These are phyloP conservation scores for Pogostemon cablin DNA, from an alignment of 257 asterid species.

Conservation along the genomic window DNA sequence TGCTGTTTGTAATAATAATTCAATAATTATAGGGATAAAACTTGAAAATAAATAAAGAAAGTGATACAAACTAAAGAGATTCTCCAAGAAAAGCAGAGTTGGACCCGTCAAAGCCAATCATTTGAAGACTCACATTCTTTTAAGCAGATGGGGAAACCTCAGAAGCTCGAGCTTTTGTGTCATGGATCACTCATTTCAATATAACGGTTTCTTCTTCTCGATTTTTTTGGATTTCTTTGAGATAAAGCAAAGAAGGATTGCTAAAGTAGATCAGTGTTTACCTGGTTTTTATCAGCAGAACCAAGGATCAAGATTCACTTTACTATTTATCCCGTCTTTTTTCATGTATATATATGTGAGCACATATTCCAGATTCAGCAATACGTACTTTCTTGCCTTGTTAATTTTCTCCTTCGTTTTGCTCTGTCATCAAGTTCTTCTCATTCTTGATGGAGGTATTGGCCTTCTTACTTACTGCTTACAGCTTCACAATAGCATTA, in stretches of 20 bases:
- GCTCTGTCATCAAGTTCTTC: slow-evolving; percentile 23
- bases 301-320: slow-evolving; percentile 47
- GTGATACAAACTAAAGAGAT: slow-evolving; percentile 25
- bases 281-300: slow-evolving; percentile 34
- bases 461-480: slow-evolving; percentile 6
- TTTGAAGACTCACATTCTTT: slow-evolving; percentile 42
- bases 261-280: slow-evolving; percentile 30
- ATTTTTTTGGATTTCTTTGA: slow-evolving; percentile 27
- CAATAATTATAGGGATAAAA: slow-evolving; percentile 8
- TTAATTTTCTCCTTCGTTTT: background rate
- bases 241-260: slow-evolving; percentile 37
- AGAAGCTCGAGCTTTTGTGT: slow-evolving; percentile 32
- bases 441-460: slow-evolving; percentile 42
- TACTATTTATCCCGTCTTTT: slow-evolving; percentile 26
- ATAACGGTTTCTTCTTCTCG: slow-evolving; percentile 29
- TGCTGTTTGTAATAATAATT: background rate
- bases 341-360: background rate
- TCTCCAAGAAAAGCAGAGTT: slow-evolving; percentile 35
- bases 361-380: slow-evolving; percentile 4
- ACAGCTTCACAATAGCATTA: slow-evolving; percentile 3
- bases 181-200: slow-evolving; percentile 29
- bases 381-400: background rate
- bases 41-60: background rate
- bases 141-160: slow-evolving; percentile 29
- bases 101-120: slow-evolving; percentile 61